Conservation (phyloP, 2,329 filamentous ascomycete species). For the Pyricularia sp. region DNA sequence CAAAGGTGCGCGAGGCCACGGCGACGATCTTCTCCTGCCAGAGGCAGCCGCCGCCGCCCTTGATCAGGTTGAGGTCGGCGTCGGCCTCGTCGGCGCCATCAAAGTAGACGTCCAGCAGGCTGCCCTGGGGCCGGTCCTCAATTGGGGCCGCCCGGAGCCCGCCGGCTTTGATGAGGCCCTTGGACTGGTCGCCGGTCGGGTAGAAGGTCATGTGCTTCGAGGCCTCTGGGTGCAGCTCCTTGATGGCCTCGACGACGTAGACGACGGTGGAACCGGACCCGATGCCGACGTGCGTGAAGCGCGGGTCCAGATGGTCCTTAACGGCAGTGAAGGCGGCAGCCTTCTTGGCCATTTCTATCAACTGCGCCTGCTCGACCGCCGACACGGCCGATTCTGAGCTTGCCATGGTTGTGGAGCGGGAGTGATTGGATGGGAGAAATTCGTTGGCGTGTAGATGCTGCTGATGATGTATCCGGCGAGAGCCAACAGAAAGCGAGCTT, state of each 20-base stretch:
- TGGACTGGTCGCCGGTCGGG: constrained; percentile 86
- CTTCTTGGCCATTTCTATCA: constrained; percentile 66
- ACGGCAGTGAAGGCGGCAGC: constrained; percentile 67
- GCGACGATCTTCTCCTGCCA: constrained; percentile 98
- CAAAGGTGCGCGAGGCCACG: constrained; percentile 71
- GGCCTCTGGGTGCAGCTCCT: constrained; percentile 43
- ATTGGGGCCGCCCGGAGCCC: constrained; percentile 71
- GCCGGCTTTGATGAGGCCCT: constrained; percentile 72
- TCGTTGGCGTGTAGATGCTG: background rate
- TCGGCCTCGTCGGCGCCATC: constrained; percentile 98
- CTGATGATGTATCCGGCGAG: background rate
- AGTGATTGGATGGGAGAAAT: background rate
- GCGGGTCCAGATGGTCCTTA: constrained; percentile 56
- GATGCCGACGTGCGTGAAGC: constrained; percentile 62
- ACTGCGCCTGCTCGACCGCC: constrained; percentile 16
- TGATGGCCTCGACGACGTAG: constrained; percentile 78
- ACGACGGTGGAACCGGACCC: constrained; percentile 75
- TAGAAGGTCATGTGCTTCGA: constrained; percentile 69
- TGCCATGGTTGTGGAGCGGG: background rate
- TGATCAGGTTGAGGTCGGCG: constrained; percentile 90
- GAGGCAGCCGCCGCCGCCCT: constrained; percentile 92
- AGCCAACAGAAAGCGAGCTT: background rate
- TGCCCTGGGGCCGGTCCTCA: constrained; percentile 52
- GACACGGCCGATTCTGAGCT: background rate
- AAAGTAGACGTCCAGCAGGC: constrained; percentile 78